A percentile compares a stretch with the other conserved stretches of the same genome.
Conservation (phyloP, 108 stramenopile species). For the Discostella stelligeroides region DNA sequence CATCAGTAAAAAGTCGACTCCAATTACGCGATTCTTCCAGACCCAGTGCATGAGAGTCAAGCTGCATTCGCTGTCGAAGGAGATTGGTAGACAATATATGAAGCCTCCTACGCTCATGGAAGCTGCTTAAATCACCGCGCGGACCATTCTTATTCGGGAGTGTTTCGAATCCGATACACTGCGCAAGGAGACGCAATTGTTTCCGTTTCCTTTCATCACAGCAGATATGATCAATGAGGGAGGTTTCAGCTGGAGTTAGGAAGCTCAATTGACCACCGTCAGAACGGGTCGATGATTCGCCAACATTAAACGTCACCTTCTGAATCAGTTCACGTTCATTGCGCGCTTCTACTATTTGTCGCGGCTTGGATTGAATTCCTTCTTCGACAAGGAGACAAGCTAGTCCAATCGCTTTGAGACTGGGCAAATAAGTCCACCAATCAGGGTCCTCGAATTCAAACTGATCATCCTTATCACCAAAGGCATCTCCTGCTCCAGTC, state of each 20-base stretch:
- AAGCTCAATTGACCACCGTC: constrained; percentile 24
- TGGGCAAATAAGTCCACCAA: constrained; percentile 88
- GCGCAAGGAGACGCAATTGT: constrained; percentile 62
- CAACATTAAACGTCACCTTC: constrained; percentile 31
- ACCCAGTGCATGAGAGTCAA: constrained; percentile 79
- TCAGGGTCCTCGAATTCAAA: constrained; percentile 91
- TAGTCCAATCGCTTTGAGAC: constrained; percentile 88
- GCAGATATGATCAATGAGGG: constrained; percentile 49
- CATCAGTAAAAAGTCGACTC: constrained; percentile 77
- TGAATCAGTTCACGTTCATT: neutral
- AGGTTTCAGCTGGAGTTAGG: constrained; percentile 22
- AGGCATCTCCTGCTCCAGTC: neutral
- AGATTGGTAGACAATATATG: constrained; percentile 61
- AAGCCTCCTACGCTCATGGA: constrained; percentile 57
- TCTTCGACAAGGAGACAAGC: constrained; percentile 67
- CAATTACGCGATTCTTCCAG: constrained; percentile 75
- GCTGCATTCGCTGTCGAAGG: constrained; percentile 60
- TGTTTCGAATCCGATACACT: constrained; percentile 80
- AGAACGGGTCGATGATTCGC: constrained; percentile 14
- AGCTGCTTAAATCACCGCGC: constrained; percentile 65
- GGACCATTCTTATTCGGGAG: constrained; percentile 48
- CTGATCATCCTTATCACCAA: constrained; percentile 41
- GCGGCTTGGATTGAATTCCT: constrained; percentile 14
- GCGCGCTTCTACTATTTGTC: constrained; percentile 21
- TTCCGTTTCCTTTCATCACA: constrained; percentile 60